Base-by-base conservation (phyloP, 2,329 filamentous ascomycete species). In the Penicillium sp. region DNA sequence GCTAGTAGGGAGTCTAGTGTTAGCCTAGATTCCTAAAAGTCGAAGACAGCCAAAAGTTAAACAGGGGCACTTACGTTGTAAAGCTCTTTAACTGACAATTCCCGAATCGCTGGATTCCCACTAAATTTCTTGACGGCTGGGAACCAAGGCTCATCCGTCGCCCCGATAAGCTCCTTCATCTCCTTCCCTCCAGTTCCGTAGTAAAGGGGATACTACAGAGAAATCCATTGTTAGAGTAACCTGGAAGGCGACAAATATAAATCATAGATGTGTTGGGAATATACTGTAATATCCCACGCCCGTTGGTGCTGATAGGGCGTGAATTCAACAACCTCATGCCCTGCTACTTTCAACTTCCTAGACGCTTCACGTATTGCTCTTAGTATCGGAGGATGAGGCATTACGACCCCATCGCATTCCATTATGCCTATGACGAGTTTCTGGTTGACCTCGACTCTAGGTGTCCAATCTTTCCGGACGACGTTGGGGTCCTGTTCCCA, bases 401-500 rank as follows among this genome's bases (percentile, higher is more conserved):
- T 55, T n/a, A 55, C 52, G 4, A 24, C 9, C 6, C 28, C 52
- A 38, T 60, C 47, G 8, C n/a, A 42, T 14, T 24, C 16, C 26
- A 47, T 40, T 16, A 58, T 26, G 14, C 56, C 56, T 3, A 58
- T 24, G 2, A 38, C 24, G 5, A 58, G 26, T n/a, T 47, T 47
- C 24, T 30, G 2, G 16, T 8, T 7, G 16, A 16, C 8, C 28
- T 7, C 20, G 12, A 4, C 8, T 12, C 42, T 28, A 20, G 11
- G 11, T 3, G 28, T 30, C 74, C 74, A 76, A 1, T 70, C 66
- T 24, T 75, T 63, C 3, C 70, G 68, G 0, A 71, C 59, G 3
- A 68, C 66, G 40, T 66, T 66, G 4, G 69, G 66, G 52, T 76
- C 73, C 21, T 70, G 58, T 20, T 63, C 54, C 72, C 74, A 38